Percentiles rank a stretch among this genome's conserved stretches.
phyloP scores from a whole-genome alignment of 2,329 filamentous ascomycete genomes.

The Cercospora sp. region DNA sequence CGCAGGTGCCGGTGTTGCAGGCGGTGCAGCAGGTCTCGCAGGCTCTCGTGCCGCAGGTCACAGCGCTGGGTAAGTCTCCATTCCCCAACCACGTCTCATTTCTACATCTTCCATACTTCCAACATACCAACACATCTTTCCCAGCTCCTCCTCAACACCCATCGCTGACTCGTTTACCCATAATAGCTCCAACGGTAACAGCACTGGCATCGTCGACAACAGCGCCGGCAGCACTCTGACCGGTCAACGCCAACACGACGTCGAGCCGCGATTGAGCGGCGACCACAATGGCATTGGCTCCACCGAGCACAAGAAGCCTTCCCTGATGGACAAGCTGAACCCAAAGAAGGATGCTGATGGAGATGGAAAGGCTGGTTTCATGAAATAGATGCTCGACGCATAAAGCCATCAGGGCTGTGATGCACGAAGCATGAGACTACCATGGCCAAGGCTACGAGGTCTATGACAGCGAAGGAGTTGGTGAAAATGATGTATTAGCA shows the following conservation, averaged over 20 bases:
- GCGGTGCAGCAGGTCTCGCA: background rate
- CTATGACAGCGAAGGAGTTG: background rate
- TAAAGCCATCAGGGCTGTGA: background rate
- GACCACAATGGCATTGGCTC: conserved; percentile 13
- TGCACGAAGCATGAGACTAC: no score
- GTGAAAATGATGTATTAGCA: background rate
- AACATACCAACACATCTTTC: background rate
- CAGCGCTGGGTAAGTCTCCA: conserved; percentile 4
- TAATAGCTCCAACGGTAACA: background rate
- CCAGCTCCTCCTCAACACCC: background rate
- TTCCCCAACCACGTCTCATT: no score
- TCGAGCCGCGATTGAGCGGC: conserved; percentile 7
- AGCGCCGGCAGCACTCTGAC: background rate
- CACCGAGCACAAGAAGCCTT: conserved; percentile 44
- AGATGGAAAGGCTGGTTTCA: conserved; percentile 58
- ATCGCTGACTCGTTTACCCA: conserved; percentile 12
- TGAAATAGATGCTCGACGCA: conserved; percentile 44
- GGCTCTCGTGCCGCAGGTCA: conserved; percentile 6
- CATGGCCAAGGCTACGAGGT: background rate
- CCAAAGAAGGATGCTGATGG: conserved; percentile 55
- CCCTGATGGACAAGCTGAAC: conserved; percentile 57
- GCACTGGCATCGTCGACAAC: background rate
- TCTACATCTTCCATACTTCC: background rate
- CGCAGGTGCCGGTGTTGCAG: background rate
- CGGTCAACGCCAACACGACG: conserved; percentile 7